Evolutionary conservation across 352 stramenopile genomes (phyloP), one percentile per base, ranked within the genome.

Genomic region (Phytophthora kernoviae): DNA sequence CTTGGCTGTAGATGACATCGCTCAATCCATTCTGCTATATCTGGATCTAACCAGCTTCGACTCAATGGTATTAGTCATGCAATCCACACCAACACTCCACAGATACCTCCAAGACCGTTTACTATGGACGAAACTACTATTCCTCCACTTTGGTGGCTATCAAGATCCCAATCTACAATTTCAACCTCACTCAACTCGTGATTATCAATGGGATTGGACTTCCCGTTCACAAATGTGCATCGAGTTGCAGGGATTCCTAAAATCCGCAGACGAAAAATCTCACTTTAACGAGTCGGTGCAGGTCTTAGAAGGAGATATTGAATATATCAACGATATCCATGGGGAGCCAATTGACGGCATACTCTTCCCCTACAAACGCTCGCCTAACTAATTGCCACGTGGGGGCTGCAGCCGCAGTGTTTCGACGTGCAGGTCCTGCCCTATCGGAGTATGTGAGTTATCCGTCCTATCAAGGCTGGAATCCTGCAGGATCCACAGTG

Each of bases 361-460:
- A 17, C 62, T 58, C 2, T 84, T 84, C 48, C 68, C n/a, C 74
- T 1, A 74, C 70, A 1, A 73, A 62, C 39, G 27, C 61, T 12
- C 37, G 45, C n/a, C 40, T 84, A 37, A 24, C 26, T 1, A 79
- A 72, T 47, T 59, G 65, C 22, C 53, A 56, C 42, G 70, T 65
- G 18, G 70, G 67, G 22, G 60, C 68, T 1, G 67, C 68, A 0
- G 51, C 26, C 0, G 71, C 57, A 8, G 56, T 80, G 5, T 84
- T 79, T 41, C 42, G 48, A 32, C 74, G 74, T 11, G 74, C 74
- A 2, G 74, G 74, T 2, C 18, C 14, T 1, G 57, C 61, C 9
- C 53, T 80, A 4, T 39, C 47, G 1, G 27, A 48, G 4, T 54
- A 70, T 20, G 60, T 77, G 1, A 68, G 65, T 43, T 54, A 65